phyloP scores from a whole-genome alignment of 352 stramenopile genomes.

The Phytophthora chlamydospora region DNA sequence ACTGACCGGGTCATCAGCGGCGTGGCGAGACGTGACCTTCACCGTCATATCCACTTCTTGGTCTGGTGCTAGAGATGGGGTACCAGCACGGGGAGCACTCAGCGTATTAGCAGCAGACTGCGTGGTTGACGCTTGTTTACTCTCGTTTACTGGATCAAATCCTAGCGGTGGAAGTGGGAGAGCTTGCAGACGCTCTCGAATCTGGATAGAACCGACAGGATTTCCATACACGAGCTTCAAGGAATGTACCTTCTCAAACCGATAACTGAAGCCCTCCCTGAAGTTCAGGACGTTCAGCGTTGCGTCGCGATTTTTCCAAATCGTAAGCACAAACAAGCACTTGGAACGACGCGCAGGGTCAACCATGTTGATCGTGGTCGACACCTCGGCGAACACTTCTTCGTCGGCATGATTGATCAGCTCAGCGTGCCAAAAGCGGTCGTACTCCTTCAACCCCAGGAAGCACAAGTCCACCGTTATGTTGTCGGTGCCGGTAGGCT shows the following conservation, averaged over 20 bases:
- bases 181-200: background rate
- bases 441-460: background rate
- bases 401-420: constrained; percentile 1
- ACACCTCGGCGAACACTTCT: background rate
- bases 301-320: constrained; percentile 6
- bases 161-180: background rate
- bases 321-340: background rate
- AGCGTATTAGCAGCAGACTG: too few relatives aligned
- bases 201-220: constrained; percentile 1
- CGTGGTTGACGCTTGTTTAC: too few relatives aligned
- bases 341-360: background rate
- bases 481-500: background rate
- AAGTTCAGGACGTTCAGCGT: background rate
- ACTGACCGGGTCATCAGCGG: too few relatives aligned
- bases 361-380: background rate
- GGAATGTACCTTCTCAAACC: constrained; percentile 9
- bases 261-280: background rate
- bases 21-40: too few relatives aligned
- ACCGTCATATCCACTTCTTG: too few relatives aligned
- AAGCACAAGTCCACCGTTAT: constrained; percentile 7
- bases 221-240: constrained; percentile 5
- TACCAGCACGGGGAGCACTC: too few relatives aligned
- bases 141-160: background rate
- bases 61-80: too few relatives aligned
- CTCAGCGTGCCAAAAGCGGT: background rate